Base-by-base conservation (phyloP, 2,329 filamentous ascomycete genomes). In the Neonectria punicea region DNA sequence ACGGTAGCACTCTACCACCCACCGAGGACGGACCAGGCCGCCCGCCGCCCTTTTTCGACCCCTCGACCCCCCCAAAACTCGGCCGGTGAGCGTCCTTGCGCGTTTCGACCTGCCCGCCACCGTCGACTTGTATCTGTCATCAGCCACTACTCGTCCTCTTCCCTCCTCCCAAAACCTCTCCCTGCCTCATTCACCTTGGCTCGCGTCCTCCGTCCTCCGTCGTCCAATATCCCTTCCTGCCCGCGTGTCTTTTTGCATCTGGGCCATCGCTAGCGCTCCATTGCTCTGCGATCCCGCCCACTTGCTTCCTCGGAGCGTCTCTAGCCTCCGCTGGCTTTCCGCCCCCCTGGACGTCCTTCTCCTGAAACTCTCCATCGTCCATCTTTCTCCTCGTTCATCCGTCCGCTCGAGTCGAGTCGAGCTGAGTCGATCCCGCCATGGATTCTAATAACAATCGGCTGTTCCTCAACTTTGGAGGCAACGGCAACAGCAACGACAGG, bases 401-500 rank as follows among this genome's bases (percentile, higher is more conserved):
- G 63, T 47, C 67, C 66, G 66, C 61, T 72, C 68, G 67, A 69
- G 54, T 66, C 53, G 67, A 61, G 61, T 64, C 68, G 66, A 69
- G 47, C 65, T 62, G 67, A 65, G 61, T 53, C 63, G 63, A 71
- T 47, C 39, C 47, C 76, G 82, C 76, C 65, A 87, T 88, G 85
- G 84, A 85, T 74, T 78, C 80, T 73, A 83, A 83, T 80, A 89
- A 89, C 75, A 87, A 88, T 70, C 86, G 87, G 63, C 85, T 92
- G 61, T 86, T 87, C 76, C 85, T 92, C 76, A 91, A 91, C 80
- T 88, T 90, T 73, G 86, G 84, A 41, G 61, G 56, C 76, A 90
- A 87, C 80, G 87, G 86, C 78, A 89, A 88, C 79, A 87, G 86
- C 77, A 89, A 88, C 79, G 87, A 90, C 73, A 88, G 89, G 74